These are phyloP conservation scores for Sclerotinia borealis DNA, from an alignment of 2,329 filamentous ascomycete genomes.

Conservation along the genomic window DNA sequence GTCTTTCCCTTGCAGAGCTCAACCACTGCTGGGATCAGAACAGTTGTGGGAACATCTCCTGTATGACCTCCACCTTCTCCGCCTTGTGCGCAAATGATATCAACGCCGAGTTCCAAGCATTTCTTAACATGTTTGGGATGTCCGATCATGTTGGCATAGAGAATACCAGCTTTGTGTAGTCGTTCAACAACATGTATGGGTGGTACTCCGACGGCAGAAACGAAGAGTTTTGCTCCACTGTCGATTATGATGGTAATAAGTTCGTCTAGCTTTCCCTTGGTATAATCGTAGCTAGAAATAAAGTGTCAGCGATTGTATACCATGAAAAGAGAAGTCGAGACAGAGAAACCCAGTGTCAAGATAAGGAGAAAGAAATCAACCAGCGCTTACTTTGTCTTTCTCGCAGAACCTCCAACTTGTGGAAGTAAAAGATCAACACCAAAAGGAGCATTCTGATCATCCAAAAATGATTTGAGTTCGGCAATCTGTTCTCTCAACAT, in stretches of 20 bases:
- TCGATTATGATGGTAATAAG: slow-evolving; percentile 90
- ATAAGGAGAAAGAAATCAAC: slow-evolving; percentile 13
- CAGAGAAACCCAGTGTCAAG: background rate
- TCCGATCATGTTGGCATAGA: slow-evolving; percentile 99
- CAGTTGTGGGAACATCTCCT: slow-evolving; percentile 79
- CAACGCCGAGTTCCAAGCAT: slow-evolving; percentile 83
- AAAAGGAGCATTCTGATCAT: slow-evolving; percentile 90
- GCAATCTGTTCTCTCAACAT: slow-evolving; percentile 94
- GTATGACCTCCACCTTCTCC: slow-evolving; percentile 97
- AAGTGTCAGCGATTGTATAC: slow-evolving; percentile 22
- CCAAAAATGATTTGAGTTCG: slow-evolving; percentile 83
- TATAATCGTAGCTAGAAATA: slow-evolving; percentile 85
- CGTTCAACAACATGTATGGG: slow-evolving; percentile 83
- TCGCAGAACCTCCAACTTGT: slow-evolving; percentile 87
- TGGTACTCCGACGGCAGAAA: slow-evolving; percentile 91
- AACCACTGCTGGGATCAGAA: slow-evolving; percentile 90
- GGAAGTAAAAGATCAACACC: slow-evolving; percentile 90
- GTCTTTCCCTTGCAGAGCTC: slow-evolving; percentile 74
- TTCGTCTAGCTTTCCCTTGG: slow-evolving; percentile 93
- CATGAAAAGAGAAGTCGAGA: slow-evolving; percentile 1
- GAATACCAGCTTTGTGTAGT: slow-evolving; percentile 78
- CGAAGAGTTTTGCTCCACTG: slow-evolving; percentile 85
- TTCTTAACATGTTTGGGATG: slow-evolving; percentile 99
- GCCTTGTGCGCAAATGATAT: slow-evolving; percentile 97
- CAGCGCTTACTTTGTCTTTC: slow-evolving; percentile 78